A percentile compares a stretch with the other conserved stretches of the same genome.
These are phyloP conservation scores for Russula foetens DNA, from an alignment of 768 basidiomycete genomes.

Conservation along the genomic window DNA sequence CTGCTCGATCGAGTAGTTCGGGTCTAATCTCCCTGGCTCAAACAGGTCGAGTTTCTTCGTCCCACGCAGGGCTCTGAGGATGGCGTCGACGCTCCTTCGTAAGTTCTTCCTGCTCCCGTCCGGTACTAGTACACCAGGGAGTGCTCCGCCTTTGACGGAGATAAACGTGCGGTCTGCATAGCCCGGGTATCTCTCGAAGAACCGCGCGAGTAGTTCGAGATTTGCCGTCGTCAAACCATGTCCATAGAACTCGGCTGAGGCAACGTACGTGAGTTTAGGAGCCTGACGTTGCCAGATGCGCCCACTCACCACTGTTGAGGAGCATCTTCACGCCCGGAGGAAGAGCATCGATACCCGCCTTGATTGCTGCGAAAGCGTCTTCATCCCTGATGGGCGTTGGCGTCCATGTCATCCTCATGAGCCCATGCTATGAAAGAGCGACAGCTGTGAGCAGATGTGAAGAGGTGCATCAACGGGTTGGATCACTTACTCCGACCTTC, in stretches of 20 bases:
- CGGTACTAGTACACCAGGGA: not conserved
- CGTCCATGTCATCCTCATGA: slow-evolving; percentile 54
- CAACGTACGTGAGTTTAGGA: not conserved
- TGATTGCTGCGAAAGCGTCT: slow-evolving; percentile 54
- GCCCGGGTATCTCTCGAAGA: slow-evolving; percentile 40
- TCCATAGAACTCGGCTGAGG: slow-evolving; percentile 52
- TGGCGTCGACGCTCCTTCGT: slow-evolving; percentile 36
- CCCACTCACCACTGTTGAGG: slow-evolving; percentile 40
- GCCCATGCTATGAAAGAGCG: slow-evolving; percentile 32
- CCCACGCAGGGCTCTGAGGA: slow-evolving; percentile 38
- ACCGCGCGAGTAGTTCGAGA: slow-evolving; percentile 40
- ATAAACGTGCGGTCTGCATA: slow-evolving; percentile 42
- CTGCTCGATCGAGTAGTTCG: slow-evolving; percentile 38
- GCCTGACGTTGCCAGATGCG: not conserved
- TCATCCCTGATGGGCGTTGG: slow-evolving; percentile 43
- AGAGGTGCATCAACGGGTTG: not conserved
- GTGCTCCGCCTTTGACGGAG: slow-evolving; percentile 36
- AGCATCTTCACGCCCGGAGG: slow-evolving; percentile 40
- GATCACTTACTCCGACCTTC: slow-evolving; percentile 31
- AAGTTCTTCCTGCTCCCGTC: slow-evolving; percentile 37
- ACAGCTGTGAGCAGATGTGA: not conserved
- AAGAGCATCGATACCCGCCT: slow-evolving; percentile 37
- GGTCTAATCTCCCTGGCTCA: slow-evolving; percentile 44
- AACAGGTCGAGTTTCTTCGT: slow-evolving; percentile 55
- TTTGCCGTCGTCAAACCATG: slow-evolving; percentile 34